Percentiles rank a stretch among this genome's conserved stretches.
phyloP scores from a whole-genome alignment of 2,329 filamentous ascomycete species.

The Colletotrichum cordylinicola region DNA sequence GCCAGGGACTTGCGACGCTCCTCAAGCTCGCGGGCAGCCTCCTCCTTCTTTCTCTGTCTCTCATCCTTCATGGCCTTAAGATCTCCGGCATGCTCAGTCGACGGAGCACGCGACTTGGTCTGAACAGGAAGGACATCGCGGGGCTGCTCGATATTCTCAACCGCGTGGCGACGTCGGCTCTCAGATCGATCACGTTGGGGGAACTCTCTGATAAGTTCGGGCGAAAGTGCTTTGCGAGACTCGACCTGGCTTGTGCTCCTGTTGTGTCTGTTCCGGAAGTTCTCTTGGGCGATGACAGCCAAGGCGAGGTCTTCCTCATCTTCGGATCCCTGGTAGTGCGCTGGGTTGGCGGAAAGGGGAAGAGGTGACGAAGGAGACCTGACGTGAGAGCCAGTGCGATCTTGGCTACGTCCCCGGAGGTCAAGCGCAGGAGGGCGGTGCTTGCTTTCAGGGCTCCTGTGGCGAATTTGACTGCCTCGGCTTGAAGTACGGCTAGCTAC shows the following conservation, averaged over 20 bases:
- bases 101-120: conserved; percentile 39
- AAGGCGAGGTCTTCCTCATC: conserved; percentile 67
- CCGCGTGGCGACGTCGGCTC: conserved; percentile 38
- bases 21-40: conserved; percentile 85
- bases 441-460: conserved; percentile 51
- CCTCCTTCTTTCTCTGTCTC: conserved; percentile 71
- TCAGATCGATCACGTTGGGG: conserved; percentile 43
- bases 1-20: conserved; percentile 85
- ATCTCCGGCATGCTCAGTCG: conserved; percentile 58
- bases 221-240: conserved; percentile 39
- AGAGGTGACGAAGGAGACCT: conserved; percentile 83
- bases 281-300: conserved; percentile 59
- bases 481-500: conserved; percentile 54
- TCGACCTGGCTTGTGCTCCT: conserved; percentile 53
- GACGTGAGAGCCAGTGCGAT: conserved; percentile 61
- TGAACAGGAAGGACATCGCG: conserved; percentile 32
- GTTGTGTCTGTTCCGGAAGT: conserved; percentile 60
- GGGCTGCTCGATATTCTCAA: conserved; percentile 33
- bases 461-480: conserved; percentile 45
- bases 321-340: conserved; percentile 62
- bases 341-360: conserved; percentile 69
- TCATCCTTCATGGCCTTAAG: conserved; percentile 64
- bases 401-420: conserved; percentile 67
- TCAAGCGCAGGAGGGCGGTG: conserved; percentile 48
- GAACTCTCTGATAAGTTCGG: conserved; percentile 32